Evolutionary conservation across 2,329 filamentous ascomycete species (phyloP).

Genomic region (Dryadomyces quercivorus): DNA sequence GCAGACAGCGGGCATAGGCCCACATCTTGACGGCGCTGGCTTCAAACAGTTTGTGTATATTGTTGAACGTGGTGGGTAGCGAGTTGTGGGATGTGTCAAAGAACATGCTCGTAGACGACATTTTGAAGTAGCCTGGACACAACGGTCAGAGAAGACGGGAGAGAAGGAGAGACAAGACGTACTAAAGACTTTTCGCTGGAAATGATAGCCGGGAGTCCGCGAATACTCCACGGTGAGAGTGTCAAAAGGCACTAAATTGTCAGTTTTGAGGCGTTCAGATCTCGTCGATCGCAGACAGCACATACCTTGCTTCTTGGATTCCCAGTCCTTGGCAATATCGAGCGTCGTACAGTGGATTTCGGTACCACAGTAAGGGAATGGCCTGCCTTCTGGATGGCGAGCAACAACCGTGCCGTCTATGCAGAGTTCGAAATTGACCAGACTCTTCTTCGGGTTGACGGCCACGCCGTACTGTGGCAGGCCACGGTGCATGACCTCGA

Average conservation of each 20-base stretch:
- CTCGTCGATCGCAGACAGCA: conserved; percentile 8
- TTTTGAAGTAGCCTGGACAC: conserved; percentile 53
- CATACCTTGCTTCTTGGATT: conserved; percentile 36
- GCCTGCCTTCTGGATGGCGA: conserved; percentile 24
- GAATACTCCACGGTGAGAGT: conserved; percentile 69
- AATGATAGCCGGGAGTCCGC: conserved; percentile 60
- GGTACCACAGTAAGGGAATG: conserved; percentile 85
- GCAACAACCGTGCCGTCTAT: conserved; percentile 41
- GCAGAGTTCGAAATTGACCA: conserved; percentile 67
- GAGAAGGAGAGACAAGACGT: conserved; percentile 17
- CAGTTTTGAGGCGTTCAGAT: not conserved
- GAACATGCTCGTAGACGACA: conserved; percentile 76
- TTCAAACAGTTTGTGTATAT: conserved; percentile 60
- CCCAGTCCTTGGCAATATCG: conserved; percentile 58
- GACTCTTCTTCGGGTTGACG: conserved; percentile 66
- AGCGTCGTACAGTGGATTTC: conserved; percentile 64
- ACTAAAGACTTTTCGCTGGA: conserved; percentile 69
- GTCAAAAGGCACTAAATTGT: conserved; percentile 42
- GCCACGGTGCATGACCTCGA: conserved; percentile 69
- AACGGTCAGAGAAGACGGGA: not conserved
- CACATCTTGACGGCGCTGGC: conserved; percentile 70
- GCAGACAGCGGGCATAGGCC: conserved; percentile 49
- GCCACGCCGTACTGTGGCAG: conserved; percentile 67
- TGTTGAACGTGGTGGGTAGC: conserved; percentile 53
- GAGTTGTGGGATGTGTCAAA: conserved; percentile 73